phyloP scores from a whole-genome alignment of 2,329 filamentous ascomycete species.

The Aspergillus jensenii region DNA sequence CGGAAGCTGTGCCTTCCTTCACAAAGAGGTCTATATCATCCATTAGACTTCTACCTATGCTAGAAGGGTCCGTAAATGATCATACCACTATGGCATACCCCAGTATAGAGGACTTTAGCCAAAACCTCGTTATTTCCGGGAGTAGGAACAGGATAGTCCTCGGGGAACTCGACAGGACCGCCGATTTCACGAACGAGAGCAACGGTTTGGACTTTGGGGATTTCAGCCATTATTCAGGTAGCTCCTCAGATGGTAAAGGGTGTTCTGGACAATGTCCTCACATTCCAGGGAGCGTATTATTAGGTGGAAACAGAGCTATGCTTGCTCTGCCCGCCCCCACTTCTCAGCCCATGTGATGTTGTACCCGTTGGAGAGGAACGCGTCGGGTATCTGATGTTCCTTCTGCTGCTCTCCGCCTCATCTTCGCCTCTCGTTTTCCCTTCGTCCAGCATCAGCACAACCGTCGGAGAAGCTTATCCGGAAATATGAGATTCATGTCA shows the following conservation, averaged over 20 bases:
- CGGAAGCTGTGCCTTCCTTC: slow-evolving; percentile 39
- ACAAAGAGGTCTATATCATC: slow-evolving; percentile 39
- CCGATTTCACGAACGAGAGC: slow-evolving; percentile 44
- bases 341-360: not conserved
- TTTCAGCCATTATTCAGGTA: slow-evolving; percentile 3
- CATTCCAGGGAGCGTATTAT: not conserved
- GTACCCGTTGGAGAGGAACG: not conserved
- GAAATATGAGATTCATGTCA: not conserved
- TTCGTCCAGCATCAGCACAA: not conserved
- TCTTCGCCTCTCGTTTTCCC: not conserved
- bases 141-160: slow-evolving; percentile 43
- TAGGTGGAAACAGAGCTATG: not conserved
- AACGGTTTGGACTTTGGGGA: slow-evolving; percentile 35
- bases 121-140: slow-evolving; percentile 44
- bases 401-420: too few relatives aligned
- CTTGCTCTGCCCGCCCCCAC: not conserved
- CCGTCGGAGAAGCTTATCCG: not conserved
- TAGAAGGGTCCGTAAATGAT: not conserved
- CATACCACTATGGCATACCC: slow-evolving; percentile 45
- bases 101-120: slow-evolving; percentile 47
- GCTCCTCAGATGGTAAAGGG: not conserved
- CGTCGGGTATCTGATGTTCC: not conserved
- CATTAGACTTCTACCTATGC: not conserved
- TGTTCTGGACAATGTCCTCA: not conserved
- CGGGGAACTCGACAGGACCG: slow-evolving; percentile 40